Evolutionary conservation across 495 filamentous ascomycete species (phyloP).

Genomic region (Parathielavia hyrcaniae): DNA sequence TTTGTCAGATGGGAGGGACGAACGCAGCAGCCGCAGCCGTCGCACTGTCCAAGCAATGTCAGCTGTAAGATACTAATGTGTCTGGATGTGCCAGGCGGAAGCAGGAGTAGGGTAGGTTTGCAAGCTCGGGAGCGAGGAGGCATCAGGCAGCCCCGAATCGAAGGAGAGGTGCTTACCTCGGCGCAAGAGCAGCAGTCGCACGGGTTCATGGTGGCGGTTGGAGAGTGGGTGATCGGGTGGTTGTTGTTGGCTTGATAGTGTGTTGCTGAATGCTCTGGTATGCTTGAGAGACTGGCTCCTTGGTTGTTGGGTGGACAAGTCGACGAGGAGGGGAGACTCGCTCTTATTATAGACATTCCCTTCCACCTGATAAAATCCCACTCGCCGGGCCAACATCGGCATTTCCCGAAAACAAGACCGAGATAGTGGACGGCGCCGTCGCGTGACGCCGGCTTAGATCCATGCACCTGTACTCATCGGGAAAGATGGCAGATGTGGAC

Average conservation of each 20-base stretch:
- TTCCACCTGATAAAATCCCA: too few species aligned
- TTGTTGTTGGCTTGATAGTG: neutral
- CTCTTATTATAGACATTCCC: neutral
- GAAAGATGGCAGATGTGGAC: neutral
- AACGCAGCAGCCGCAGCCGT: constrained; percentile 29
- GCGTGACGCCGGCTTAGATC: neutral
- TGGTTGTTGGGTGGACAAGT: neutral
- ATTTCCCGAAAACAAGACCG: neutral
- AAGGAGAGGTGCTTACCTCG: too few species aligned
- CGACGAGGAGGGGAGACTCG: neutral
- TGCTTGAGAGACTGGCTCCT: neutral
- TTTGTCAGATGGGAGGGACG: neutral
- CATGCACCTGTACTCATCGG: neutral
- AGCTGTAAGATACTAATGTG: too few species aligned
- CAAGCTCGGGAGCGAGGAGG: too few species aligned
- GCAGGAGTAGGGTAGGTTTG: too few species aligned
- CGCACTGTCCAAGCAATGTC: constrained; percentile 2
- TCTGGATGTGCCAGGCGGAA: too few species aligned
- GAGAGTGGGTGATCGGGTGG: neutral
- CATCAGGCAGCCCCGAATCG: too few species aligned
- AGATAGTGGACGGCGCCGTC: neutral
- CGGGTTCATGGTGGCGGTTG: constrained; percentile 18
- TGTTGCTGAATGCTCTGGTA: neutral
- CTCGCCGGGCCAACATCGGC: too few species aligned
- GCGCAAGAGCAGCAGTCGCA: constrained; percentile 14